These are phyloP conservation scores for Vickermania spadyakhi DNA, from an alignment of 208 protist species.

Conservation along the genomic window DNA sequence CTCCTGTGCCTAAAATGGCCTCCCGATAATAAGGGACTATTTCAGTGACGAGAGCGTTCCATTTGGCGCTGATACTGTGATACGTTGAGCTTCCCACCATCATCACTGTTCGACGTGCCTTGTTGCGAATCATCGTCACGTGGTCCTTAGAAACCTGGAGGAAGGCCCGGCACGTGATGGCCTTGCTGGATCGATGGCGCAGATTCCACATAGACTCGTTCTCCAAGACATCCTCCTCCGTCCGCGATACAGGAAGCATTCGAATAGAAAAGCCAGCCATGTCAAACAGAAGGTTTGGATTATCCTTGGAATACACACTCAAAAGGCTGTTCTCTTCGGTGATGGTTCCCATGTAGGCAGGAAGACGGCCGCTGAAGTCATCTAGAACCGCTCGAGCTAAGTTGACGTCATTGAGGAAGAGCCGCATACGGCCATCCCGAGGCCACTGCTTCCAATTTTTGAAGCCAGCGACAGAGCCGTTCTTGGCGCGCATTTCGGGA, in stretches of 20 bases:
- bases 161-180: slow-evolving; percentile 98
- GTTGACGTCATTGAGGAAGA: slow-evolving; percentile 99
- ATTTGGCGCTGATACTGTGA: slow-evolving; percentile 99
- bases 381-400: slow-evolving; percentile 99
- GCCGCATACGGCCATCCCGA: slow-evolving; percentile 98
- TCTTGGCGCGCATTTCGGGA: slow-evolving; percentile 92
- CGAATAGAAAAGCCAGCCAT: slow-evolving; percentile 99
- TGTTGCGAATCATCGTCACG: slow-evolving; percentile 97
- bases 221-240: slow-evolving; percentile 85
- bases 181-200: slow-evolving; percentile 97
- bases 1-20: slow-evolving; percentile 95
- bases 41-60: slow-evolving; percentile 99
- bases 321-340: slow-evolving; percentile 98
- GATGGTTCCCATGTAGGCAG: slow-evolving; percentile 95
- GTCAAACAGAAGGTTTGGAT: slow-evolving; percentile 99
- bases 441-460: slow-evolving; percentile 99
- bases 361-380: slow-evolving; percentile 99
- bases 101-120: slow-evolving; percentile 98
- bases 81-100: slow-evolving; percentile 99
- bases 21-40: slow-evolving; percentile 99
- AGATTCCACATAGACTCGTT: slow-evolving; percentile 99
- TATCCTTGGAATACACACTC: slow-evolving; percentile 99
- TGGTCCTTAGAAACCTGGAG: slow-evolving; percentile 96
- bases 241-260: slow-evolving; percentile 88
- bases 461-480: slow-evolving; percentile 99